These are phyloP conservation scores for Chlamydomonas sphaeroides DNA, from an alignment of 139 green algal genomes.

Conservation along the genomic window DNA sequence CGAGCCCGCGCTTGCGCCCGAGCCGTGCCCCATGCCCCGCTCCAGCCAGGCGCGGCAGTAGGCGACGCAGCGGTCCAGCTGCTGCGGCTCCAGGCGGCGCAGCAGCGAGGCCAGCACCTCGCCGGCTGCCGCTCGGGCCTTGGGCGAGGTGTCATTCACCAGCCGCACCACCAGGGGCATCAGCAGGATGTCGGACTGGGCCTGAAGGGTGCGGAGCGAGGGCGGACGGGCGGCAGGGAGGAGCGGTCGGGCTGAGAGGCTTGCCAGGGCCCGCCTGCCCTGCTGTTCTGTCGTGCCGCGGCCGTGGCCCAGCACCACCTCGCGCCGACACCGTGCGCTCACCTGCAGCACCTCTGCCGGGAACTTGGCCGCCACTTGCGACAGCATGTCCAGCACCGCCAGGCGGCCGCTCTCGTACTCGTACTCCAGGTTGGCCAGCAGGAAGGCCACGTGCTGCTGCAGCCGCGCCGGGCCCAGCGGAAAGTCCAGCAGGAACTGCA, in stretches of 20 bases:
- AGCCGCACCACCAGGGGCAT: slow-evolving; percentile 87
- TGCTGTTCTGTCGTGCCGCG: too few species aligned
- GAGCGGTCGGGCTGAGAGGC: too few species aligned
- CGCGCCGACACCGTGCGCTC: too few species aligned
- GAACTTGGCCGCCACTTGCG: slow-evolving; percentile 86
- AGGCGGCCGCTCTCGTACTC: slow-evolving; percentile 82
- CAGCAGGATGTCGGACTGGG: slow-evolving; percentile 75
- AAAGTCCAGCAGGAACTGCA: slow-evolving; percentile 96
- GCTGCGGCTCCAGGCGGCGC: slow-evolving; percentile 40
- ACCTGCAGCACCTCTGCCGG: slow-evolving; percentile 71
- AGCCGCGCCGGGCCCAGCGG: slow-evolving; percentile 73
- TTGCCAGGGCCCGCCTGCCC: too few species aligned
- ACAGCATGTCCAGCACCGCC: slow-evolving; percentile 80
- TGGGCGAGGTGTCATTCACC: slow-evolving; percentile 76
- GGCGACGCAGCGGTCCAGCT: slow-evolving; percentile 56
- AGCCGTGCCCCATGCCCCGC: too few species aligned
- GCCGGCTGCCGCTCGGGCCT: slow-evolving; percentile 56
- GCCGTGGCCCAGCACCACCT: too few species aligned
- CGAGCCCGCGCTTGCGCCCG: not conserved
- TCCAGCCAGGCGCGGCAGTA: slow-evolving; percentile 51
- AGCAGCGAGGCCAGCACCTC: slow-evolving; percentile 70
- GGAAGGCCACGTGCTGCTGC: slow-evolving; percentile 50
- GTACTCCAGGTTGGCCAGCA: slow-evolving; percentile 65
- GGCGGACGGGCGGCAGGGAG: not conserved
- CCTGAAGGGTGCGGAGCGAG: not conserved